Evolutionary conservation across 2,329 filamentous ascomycete genomes (phyloP).

Genomic region (Cladorrhinum sp.): DNA sequence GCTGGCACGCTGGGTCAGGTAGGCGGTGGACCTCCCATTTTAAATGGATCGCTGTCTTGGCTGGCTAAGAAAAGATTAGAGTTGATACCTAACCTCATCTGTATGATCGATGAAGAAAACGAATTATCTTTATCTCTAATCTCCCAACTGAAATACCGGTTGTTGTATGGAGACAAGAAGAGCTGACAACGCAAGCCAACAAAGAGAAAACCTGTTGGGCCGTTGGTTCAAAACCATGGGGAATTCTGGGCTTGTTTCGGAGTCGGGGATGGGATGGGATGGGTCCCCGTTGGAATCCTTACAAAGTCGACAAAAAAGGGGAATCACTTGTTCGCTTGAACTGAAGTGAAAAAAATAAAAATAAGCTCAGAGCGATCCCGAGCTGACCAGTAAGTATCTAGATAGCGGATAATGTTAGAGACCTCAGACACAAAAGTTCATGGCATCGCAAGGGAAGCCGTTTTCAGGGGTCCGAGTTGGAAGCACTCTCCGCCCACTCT

Average conservation of each 20-base stretch:
- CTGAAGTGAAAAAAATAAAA: not conserved
- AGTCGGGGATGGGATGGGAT: not conserved
- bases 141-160: too few relatives aligned
- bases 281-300: not conserved
- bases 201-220: too few relatives aligned
- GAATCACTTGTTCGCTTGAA: not conserved
- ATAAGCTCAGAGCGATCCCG: not conserved
- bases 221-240: too few relatives aligned
- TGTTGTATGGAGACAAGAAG: too few relatives aligned
- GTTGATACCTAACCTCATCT: not conserved
- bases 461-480: not conserved
- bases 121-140: too few relatives aligned
- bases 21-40: not conserved
- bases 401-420: too few relatives aligned
- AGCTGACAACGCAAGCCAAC: too few relatives aligned
- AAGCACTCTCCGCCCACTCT: too few relatives aligned
- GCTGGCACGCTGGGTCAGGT: too few relatives aligned
- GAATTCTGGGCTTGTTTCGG: not conserved
- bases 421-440: too few relatives aligned
- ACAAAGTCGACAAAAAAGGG: not conserved
- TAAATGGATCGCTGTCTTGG: not conserved
- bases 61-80: not conserved
- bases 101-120: too few relatives aligned
- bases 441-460: constrained; percentile 4
- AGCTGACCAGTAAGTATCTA: not conserved